Evolutionary conservation across 2,329 filamentous ascomycete species (phyloP).

Genomic region (Apiospora hydei): DNA sequence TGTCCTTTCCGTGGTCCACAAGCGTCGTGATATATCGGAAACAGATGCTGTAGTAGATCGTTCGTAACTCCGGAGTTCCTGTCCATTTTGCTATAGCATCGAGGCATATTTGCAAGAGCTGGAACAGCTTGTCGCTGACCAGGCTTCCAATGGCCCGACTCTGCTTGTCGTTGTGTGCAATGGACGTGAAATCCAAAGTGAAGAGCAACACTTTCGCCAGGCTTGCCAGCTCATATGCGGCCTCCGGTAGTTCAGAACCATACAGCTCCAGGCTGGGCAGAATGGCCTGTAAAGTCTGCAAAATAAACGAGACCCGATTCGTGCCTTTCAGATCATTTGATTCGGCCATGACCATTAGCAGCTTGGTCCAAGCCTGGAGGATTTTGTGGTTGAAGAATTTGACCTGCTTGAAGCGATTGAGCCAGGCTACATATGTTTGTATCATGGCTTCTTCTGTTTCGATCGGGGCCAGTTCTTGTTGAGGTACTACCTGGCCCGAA

Average conservation of each 20-base stretch:
- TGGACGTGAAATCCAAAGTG: constrained; percentile 67
- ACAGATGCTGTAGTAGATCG: constrained; percentile 90
- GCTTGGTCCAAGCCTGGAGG: constrained; percentile 82
- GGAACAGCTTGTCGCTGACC: constrained; percentile 87
- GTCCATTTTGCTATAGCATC: constrained; percentile 79
- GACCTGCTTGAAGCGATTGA: constrained; percentile 69
- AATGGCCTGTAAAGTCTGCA: constrained; percentile 87
- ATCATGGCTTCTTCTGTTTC: constrained; percentile 68
- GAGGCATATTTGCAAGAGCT: constrained; percentile 88
- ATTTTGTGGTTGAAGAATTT: constrained; percentile 67
- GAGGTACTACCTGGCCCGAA: constrained; percentile 55
- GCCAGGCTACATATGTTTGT: constrained; percentile 65
- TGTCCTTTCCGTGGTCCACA: constrained; percentile 58
- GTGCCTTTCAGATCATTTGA: constrained; percentile 79
- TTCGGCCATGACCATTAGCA: constrained; percentile 84
- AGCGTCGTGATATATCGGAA: constrained; percentile 84
- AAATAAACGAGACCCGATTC: constrained; percentile 76
- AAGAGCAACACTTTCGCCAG: constrained; percentile 77
- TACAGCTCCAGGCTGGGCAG: constrained; percentile 86
- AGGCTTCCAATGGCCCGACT: constrained; percentile 68
- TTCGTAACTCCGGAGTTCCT: constrained; percentile 74
- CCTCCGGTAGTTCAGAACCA: constrained; percentile 70
- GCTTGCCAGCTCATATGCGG: constrained; percentile 78
- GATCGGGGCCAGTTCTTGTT: constrained; percentile 57
- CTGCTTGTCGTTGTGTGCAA: constrained; percentile 49